A percentile compares a stretch with the other conserved stretches of the same genome.
Evolutionary conservation across 345 rosid species (phyloP).

Genomic region (Sisymbrium altissimum): DNA sequence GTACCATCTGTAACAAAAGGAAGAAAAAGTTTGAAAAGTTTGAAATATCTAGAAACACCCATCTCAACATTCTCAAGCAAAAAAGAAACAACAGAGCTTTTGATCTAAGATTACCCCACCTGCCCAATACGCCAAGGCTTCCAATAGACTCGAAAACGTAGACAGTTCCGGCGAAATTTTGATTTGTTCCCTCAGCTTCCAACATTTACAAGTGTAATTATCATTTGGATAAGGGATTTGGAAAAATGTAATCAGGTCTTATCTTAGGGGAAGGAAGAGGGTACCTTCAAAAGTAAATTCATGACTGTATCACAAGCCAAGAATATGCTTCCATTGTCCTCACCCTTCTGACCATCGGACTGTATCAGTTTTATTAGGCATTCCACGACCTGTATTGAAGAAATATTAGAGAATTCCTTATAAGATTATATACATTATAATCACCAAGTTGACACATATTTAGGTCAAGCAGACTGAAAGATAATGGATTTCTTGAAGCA

Average conservation of each 20-base stretch:
- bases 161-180: slow-evolving; percentile 44
- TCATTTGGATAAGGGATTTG: background rate
- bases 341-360: slow-evolving; percentile 35
- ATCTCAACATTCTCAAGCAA: background rate
- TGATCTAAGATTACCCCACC: slow-evolving; percentile 39
- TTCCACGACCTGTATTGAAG: slow-evolving; percentile 56
- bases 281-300: slow-evolving; percentile 85
- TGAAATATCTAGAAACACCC: background rate
- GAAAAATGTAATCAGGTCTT: background rate
- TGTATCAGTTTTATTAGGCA: slow-evolving; percentile 61
- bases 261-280: slow-evolving; percentile 9
- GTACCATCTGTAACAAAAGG: slow-evolving; percentile 42
- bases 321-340: slow-evolving; percentile 48
- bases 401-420: background rate
- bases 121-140: slow-evolving; percentile 65
- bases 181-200: slow-evolving; percentile 50
- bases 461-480: background rate
- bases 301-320: slow-evolving; percentile 85
- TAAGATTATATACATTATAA: background rate
- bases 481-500: background rate
- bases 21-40: background rate
- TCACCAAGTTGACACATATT: background rate
- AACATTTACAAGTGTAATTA: background rate
- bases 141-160: slow-evolving; percentile 43
- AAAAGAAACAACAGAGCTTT: background rate